Evolutionary conservation across 257 asterid species (phyloP).

Genomic region (Thymus mandschuricus): DNA sequence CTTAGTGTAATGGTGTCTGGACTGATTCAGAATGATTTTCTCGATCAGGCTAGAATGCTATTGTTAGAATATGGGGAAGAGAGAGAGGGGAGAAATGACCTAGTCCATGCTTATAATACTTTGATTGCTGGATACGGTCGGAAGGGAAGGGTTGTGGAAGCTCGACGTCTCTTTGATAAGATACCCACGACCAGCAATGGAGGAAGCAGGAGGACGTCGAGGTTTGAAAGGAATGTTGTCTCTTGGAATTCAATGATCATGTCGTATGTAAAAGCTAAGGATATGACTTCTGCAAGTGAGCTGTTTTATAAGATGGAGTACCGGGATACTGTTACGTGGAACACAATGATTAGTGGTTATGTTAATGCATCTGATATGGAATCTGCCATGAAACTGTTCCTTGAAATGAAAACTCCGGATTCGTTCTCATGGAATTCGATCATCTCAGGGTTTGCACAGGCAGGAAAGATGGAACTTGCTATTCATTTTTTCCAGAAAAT

Average conservation of each 20-base stretch:
- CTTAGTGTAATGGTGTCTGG: conserved; percentile 74
- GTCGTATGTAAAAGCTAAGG: conserved; percentile 73
- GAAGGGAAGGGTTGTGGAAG: conserved; percentile 69
- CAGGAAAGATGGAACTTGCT: conserved; percentile 64
- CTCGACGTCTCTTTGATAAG: conserved; percentile 62
- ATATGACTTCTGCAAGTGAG: conserved; percentile 61
- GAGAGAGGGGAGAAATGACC: conserved; percentile 37
- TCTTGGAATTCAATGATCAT: conserved; percentile 92
- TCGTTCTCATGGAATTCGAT: conserved; percentile 75
- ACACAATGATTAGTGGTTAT: conserved; percentile 77
- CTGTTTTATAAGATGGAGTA: conserved; percentile 67
- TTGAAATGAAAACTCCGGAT: conserved; percentile 65
- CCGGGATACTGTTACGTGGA: conserved; percentile 70
- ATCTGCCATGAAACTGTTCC: conserved; percentile 65
- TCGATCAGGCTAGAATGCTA: conserved; percentile 64
- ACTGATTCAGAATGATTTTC: conserved; percentile 55
- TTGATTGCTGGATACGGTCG: conserved; percentile 85
- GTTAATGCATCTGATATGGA: conserved; percentile 59
- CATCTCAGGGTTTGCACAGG: conserved; percentile 65
- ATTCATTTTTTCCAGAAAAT: conserved; percentile 55
- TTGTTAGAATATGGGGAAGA: conserved; percentile 43
- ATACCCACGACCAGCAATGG: conserved; percentile 38
- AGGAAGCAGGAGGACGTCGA: conserved; percentile 18
- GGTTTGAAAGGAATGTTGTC: conserved; percentile 59
- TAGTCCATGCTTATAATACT: conserved; percentile 77